Evolutionary conservation across 495 filamentous ascomycete species (phyloP).

Genomic region (Lophiostoma macrostomum): DNA sequence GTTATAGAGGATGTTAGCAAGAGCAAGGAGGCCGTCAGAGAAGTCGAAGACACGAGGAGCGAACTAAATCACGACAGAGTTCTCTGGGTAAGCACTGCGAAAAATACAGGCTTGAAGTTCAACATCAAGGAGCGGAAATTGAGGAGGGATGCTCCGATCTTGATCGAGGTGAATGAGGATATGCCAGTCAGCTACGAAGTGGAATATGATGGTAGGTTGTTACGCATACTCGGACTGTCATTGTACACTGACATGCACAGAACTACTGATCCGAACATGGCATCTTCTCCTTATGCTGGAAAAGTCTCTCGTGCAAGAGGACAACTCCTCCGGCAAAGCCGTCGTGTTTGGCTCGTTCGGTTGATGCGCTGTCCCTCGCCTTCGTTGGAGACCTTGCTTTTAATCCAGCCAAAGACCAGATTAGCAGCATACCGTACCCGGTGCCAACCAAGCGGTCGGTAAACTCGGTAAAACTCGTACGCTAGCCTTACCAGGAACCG

Average conservation of each 20-base stretch:
- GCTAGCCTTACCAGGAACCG: no score
- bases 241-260: constrained; percentile 20
- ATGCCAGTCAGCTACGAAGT: constrained; percentile 41
- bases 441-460: no score
- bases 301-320: constrained; percentile 36
- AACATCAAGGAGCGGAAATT: constrained; percentile 36
- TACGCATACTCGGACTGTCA: not conserved
- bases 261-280: constrained; percentile 43
- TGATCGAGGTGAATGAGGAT: constrained; percentile 36
- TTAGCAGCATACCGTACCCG: no score
- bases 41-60: constrained; percentile 11
- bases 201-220: constrained; percentile 41
- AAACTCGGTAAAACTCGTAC: no score
- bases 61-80: constrained; percentile 28
- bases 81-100: constrained; percentile 39
- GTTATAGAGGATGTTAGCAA: not conserved
- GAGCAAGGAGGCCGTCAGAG: constrained; percentile 11
- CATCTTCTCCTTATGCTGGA: constrained; percentile 41
- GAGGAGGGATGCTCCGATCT: constrained; percentile 31
- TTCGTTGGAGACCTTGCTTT: no score
- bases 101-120: constrained; percentile 40
- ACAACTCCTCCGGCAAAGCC: constrained; percentile 38
- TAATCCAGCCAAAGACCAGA: no score
- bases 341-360: constrained; percentile 43
- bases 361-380: no score